A percentile compares a stretch with the other conserved stretches of the same genome.
These are phyloP conservation scores for Chaetomiaceae sp. DNA, from an alignment of 2,329 filamentous ascomycete genomes.

Conservation along the genomic window DNA sequence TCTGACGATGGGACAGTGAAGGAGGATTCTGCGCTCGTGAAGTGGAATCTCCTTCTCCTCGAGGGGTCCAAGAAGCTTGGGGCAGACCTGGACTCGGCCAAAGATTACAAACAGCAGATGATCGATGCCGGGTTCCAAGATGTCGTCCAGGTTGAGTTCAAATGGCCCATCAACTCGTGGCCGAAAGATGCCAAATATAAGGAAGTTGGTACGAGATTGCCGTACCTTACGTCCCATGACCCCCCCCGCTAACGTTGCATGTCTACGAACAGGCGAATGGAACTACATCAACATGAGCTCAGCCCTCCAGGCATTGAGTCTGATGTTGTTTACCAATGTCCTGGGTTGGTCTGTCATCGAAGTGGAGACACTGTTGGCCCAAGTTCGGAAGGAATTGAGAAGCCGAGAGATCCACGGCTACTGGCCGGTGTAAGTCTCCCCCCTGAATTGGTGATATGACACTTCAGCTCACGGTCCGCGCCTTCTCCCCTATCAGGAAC, in stretches of 20 bases:
- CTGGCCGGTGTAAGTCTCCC: conserved; percentile 11
- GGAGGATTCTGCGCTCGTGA: conserved; percentile 11
- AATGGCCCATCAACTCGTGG: conserved; percentile 46
- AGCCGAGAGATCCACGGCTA: conserved; percentile 11
- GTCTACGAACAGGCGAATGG: conserved; percentile 1
- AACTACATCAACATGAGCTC: not conserved
- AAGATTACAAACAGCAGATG: conserved; percentile 30
- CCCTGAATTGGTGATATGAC: too few relatives aligned
- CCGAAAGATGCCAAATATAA: conserved; percentile 44
- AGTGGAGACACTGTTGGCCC: conserved; percentile 10
- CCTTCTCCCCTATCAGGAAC: not conserved
- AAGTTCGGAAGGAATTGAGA: conserved; percentile 18
- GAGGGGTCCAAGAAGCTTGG: not conserved
- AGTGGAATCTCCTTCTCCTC: not conserved
- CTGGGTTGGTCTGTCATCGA: conserved; percentile 17
- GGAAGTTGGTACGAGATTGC: conserved; percentile 24
- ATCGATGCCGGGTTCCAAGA: conserved; percentile 47
- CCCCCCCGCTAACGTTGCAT: too few relatives aligned
- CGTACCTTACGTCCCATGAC: not conserved
- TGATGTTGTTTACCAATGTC: conserved; percentile 10
- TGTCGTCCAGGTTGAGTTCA: conserved; percentile 41
- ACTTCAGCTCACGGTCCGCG: not conserved
- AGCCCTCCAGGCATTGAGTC: conserved; percentile 3
- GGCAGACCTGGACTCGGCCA: not conserved
- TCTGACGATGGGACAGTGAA: conserved; percentile 35